These are phyloP conservation scores for Colletotrichum simmondsii DNA, from an alignment of 2,329 filamentous ascomycete genomes.

Conservation along the genomic window DNA sequence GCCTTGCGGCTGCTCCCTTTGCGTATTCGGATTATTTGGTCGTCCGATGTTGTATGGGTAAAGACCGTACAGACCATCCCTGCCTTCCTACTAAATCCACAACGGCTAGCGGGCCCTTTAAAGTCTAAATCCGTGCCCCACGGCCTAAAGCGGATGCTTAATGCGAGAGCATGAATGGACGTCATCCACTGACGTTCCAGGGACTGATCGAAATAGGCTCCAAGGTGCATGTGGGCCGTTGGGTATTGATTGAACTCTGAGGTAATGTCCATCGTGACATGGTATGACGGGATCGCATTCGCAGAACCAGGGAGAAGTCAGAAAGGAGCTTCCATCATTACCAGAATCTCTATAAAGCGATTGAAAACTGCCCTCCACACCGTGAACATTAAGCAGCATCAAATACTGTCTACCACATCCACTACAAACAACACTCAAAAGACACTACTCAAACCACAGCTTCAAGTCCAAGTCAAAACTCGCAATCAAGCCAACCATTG, in stretches of 20 bases:
- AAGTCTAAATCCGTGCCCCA: too few species aligned
- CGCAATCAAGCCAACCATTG: neutral
- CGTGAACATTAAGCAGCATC: rapidly evolving
- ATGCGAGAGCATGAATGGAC: neutral
- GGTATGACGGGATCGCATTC: neutral
- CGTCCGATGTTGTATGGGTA: neutral
- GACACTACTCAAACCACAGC: too few species aligned
- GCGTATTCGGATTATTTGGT: neutral
- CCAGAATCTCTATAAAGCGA: neutral
- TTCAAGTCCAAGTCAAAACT: neutral
- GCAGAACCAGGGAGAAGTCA: neutral
- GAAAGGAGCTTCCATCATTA: neutral
- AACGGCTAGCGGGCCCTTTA: neutral
- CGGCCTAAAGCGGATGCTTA: neutral
- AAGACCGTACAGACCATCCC: neutral
- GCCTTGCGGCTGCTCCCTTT: neutral
- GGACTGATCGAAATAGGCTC: neutral
- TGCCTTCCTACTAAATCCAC: neutral
- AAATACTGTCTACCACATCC: neutral
- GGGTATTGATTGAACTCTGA: neutral
- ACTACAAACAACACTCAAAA: neutral
- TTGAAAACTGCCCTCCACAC: rapidly evolving
- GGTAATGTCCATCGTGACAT: too few species aligned
- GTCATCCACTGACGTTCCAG: neutral
- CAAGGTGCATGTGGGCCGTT: neutral